phyloP scores from a whole-genome alignment of 495 filamentous ascomycete species.

The Haplographium delicatum region DNA sequence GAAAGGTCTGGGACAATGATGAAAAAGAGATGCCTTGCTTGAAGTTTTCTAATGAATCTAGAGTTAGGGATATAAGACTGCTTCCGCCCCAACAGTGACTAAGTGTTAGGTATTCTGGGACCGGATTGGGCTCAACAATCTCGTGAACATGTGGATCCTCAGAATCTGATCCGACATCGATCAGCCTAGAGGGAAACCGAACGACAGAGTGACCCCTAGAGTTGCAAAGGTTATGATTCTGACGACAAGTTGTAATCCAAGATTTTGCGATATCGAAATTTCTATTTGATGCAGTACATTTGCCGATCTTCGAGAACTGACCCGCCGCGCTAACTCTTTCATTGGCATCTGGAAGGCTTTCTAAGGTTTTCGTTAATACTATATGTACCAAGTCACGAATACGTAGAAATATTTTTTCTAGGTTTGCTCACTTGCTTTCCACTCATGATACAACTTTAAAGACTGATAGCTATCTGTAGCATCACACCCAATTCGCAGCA shows the following conservation, averaged over 20 bases:
- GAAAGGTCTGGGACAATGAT: not conserved
- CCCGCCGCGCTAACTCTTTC: not conserved
- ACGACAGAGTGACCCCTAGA: not conserved
- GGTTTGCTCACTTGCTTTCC: not conserved
- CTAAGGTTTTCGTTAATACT: not conserved
- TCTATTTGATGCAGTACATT: not conserved
- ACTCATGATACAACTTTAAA: not conserved
- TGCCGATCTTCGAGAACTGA: not conserved
- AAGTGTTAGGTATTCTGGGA: not conserved
- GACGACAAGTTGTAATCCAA: not conserved
- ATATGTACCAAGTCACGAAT: not conserved
- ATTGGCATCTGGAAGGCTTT: not conserved
- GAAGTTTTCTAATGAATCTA: not conserved
- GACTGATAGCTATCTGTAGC: not conserved
- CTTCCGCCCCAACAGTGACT: not conserved
- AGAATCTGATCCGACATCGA: not conserved
- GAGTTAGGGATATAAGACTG: not conserved
- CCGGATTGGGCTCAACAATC: not conserved
- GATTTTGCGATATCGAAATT: not conserved
- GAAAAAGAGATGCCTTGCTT: not conserved
- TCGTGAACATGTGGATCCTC: not conserved
- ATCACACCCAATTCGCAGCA: not conserved
- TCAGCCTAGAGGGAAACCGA: not conserved
- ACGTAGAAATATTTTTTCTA: not conserved
- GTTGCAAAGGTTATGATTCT: not conserved